Conservation (phyloP, 495 filamentous ascomycete species). For the Trichoderma parareesei region DNA sequence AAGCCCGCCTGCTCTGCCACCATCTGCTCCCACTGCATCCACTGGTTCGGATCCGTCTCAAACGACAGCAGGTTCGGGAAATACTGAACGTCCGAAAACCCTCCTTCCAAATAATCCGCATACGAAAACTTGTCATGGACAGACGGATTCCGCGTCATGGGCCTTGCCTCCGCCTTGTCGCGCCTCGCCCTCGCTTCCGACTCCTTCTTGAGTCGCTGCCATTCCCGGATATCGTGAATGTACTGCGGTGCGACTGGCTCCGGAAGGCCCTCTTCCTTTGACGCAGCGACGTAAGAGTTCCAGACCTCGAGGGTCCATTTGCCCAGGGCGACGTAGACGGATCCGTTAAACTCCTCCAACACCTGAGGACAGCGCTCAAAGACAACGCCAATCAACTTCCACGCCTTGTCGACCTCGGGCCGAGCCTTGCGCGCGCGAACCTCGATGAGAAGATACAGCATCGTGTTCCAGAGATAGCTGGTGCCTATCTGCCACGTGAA, state of each 20-base stretch:
- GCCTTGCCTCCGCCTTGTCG: not conserved
- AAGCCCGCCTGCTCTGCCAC: conserved; percentile 10
- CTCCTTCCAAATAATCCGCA: not conserved
- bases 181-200: not conserved
- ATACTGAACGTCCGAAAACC: conserved; percentile 9
- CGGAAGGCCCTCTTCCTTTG: conserved; percentile 13
- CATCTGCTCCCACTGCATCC: conserved; percentile 20
- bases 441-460: conserved; percentile 32
- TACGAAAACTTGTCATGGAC: not conserved
- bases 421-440: conserved; percentile 26
- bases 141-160: not conserved
- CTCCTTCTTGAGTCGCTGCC: not conserved
- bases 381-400: conserved; percentile 4
- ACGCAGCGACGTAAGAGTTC: conserved; percentile 19
- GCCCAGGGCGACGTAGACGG: conserved; percentile 23
- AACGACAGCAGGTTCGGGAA: conserved; percentile 14
- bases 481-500: conserved; percentile 27
- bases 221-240: conserved; percentile 15
- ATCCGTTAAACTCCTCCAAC: conserved; percentile 18
- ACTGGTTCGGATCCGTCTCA: conserved; percentile 16
- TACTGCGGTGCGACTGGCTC: conserved; percentile 16
- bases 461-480: conserved; percentile 30
- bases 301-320: conserved; percentile 25
- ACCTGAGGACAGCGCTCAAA: conserved; percentile 22
- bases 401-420: conserved; percentile 25